These are phyloP conservation scores for Fremontodendron californicum DNA, from an alignment of 345 rosid genomes.

Conservation along the genomic window DNA sequence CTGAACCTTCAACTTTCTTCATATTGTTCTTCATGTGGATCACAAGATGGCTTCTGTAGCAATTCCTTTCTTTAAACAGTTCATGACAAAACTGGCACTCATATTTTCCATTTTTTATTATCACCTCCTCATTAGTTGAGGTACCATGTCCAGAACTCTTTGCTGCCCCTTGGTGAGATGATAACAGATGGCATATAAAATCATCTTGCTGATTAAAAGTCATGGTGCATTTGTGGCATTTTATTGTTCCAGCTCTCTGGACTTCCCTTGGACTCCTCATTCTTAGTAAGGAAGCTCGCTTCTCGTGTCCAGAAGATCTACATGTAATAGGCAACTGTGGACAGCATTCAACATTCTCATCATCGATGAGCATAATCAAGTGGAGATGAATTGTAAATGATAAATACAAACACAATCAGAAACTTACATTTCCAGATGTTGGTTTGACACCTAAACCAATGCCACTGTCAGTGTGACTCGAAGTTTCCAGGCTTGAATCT, in stretches of 20 bases:
- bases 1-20: conserved; percentile 38
- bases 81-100: conserved; percentile 47
- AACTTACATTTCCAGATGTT: conserved; percentile 37
- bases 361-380: conserved; percentile 19
- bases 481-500: conserved; percentile 29
- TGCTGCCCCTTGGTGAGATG: conserved; percentile 33
- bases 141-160: conserved; percentile 26
- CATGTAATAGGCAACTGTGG: conserved; percentile 25
- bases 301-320: conserved; percentile 23
- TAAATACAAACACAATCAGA: neutral
- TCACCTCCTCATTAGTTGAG: conserved; percentile 19
- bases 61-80: conserved; percentile 38
- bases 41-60: conserved; percentile 42
- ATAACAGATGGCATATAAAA: conserved; percentile 37
- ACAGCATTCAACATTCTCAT: conserved; percentile 22
- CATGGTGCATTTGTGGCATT: conserved; percentile 47
- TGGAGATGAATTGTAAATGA: conserved; percentile 16
- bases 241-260: conserved; percentile 22
- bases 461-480: conserved; percentile 22
- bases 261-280: conserved; percentile 17
- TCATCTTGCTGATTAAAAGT: conserved; percentile 37
- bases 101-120: conserved; percentile 40
- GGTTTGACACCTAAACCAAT: conserved; percentile 15
- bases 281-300: conserved; percentile 12
- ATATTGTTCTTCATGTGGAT: conserved; percentile 38